A percentile compares a stretch with the other conserved stretches of the same genome.
These are phyloP conservation scores for Poteriospumella lacustris DNA, from an alignment of 108 stramenopile species.

Conservation along the genomic window DNA sequence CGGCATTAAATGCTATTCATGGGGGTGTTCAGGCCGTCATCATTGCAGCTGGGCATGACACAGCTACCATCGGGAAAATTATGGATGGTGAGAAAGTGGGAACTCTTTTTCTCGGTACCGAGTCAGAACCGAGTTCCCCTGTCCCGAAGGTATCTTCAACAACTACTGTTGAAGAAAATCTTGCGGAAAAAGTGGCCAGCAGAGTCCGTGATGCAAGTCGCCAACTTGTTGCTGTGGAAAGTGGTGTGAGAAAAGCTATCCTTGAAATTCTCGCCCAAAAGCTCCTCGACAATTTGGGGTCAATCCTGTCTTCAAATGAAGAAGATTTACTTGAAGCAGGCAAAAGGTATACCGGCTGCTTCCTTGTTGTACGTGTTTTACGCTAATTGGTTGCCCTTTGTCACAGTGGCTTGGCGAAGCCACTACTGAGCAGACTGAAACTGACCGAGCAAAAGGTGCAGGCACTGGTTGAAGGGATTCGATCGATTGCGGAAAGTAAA, in stretches of 20 bases:
- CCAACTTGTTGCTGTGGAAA: too few species aligned
- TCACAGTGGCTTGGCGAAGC: conserved; percentile 18
- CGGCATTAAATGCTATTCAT: conserved; percentile 69
- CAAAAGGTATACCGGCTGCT: too few species aligned
- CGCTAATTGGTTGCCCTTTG: too few species aligned
- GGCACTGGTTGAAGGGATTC: conserved; percentile 75
- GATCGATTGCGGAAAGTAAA: conserved; percentile 31
- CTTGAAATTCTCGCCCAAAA: too few species aligned
- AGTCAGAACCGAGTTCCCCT: not conserved
- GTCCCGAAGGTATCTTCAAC: too few species aligned
- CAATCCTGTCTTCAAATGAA: conserved; percentile 71
- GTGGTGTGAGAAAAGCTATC: too few species aligned
- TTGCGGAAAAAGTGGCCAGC: too few species aligned
- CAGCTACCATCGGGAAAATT: conserved; percentile 61
- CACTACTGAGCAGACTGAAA: conserved; percentile 68
- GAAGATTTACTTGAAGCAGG: conserved; percentile 75
- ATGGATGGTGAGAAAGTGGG: conserved; percentile 18
- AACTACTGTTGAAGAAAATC: too few species aligned
- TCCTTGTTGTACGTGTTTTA: not conserved
- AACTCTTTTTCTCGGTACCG: conserved; percentile 11
- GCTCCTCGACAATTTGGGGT: conserved; percentile 55
- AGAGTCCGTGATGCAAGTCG: too few species aligned
- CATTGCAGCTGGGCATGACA: conserved; percentile 72
- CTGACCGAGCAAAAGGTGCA: conserved; percentile 76
- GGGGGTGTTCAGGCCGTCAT: conserved; percentile 74